phyloP scores from a whole-genome alignment of 495 filamentous ascomycete genomes.

The Aspergillus kassunensis region DNA sequence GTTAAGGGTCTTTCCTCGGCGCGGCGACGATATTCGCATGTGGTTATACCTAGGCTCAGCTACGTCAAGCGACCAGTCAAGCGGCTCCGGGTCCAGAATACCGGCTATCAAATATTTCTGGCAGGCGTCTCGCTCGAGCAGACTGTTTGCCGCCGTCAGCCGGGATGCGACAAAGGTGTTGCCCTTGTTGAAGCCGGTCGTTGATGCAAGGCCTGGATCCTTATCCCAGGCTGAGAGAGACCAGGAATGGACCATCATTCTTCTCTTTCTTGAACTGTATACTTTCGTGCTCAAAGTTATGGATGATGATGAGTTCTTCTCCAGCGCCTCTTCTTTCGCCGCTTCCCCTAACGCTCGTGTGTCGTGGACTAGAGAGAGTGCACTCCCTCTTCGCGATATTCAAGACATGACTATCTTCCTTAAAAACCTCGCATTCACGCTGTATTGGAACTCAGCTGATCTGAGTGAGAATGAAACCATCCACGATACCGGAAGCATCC shows the following conservation, averaged over 20 bases:
- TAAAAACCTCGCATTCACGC: slow-evolving; percentile 85
- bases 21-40: slow-evolving; percentile 90
- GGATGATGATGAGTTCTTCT: slow-evolving; percentile 73
- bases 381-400: slow-evolving; percentile 65
- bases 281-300: slow-evolving; percentile 86
- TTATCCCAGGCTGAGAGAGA: slow-evolving; percentile 38
- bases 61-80: slow-evolving; percentile 32
- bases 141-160: slow-evolving; percentile 61
- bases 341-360: slow-evolving; percentile 30
- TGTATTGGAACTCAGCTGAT: slow-evolving; percentile 79
- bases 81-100: slow-evolving; percentile 36
- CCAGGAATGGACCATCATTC: slow-evolving; percentile 82
- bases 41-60: slow-evolving; percentile 85
- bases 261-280: slow-evolving; percentile 92
- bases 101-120: slow-evolving; percentile 89
- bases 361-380: slow-evolving; percentile 60
- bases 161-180: slow-evolving; percentile 56
- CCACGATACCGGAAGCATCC: slow-evolving; percentile 47
- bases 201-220: slow-evolving; percentile 17
- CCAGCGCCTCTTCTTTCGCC: slow-evolving; percentile 35
- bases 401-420: slow-evolving; percentile 76
- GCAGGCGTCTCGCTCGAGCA: slow-evolving; percentile 65
- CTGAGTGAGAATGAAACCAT: slow-evolving; percentile 51
- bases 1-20: slow-evolving; percentile 76
- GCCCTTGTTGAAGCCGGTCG: slow-evolving; percentile 46